Evolutionary conservation across 257 asterid species (phyloP).

Genomic region (Eustoma russellianum): DNA sequence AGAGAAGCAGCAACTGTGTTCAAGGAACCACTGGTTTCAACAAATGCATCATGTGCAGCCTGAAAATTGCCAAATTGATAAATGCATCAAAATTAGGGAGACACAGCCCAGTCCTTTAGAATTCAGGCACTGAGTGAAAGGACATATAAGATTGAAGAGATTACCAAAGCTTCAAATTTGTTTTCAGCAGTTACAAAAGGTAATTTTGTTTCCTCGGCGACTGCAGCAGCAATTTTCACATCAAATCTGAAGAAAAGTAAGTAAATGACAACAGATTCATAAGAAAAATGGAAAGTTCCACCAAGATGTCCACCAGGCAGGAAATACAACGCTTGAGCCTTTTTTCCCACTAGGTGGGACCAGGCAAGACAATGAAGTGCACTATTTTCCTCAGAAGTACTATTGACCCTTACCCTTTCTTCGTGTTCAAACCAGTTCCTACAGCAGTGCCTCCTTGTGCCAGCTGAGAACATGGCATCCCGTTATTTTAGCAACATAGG

Average conservation of each 20-base stretch:
- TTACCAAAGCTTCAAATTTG: slow-evolving; percentile 97
- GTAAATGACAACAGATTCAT: too few relatives aligned
- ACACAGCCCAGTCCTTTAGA: slow-evolving; percentile 6
- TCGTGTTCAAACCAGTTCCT: slow-evolving; percentile 95
- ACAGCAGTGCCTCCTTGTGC: slow-evolving; percentile 99
- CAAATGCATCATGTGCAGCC: slow-evolving; percentile 99
- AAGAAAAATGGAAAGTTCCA: background rate
- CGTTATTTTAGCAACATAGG: slow-evolving; percentile 23
- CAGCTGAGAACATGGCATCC: slow-evolving; percentile 51
- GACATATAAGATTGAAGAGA: slow-evolving; percentile 20
- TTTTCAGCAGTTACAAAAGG: slow-evolving; percentile 99
- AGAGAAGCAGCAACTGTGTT: slow-evolving; percentile 89
- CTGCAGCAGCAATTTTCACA: slow-evolving; percentile 91
- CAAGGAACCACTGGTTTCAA: slow-evolving; percentile 89
- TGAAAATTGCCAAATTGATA: slow-evolving; percentile 18
- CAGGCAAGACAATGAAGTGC: background rate
- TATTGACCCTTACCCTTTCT: slow-evolving; percentile 59
- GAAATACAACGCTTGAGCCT: too few relatives aligned
- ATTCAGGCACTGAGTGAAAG: slow-evolving; percentile 3
- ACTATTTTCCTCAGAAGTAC: background rate
- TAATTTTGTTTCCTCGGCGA: slow-evolving; percentile 87
- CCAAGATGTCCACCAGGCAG: too few relatives aligned
- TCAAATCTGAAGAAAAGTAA: slow-evolving; percentile 56
- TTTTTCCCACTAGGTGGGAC: background rate
- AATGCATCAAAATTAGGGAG: slow-evolving; percentile 2